Conservation (phyloP, 176 grass and related monocot genomes). For the Raddia guianensis region DNA sequence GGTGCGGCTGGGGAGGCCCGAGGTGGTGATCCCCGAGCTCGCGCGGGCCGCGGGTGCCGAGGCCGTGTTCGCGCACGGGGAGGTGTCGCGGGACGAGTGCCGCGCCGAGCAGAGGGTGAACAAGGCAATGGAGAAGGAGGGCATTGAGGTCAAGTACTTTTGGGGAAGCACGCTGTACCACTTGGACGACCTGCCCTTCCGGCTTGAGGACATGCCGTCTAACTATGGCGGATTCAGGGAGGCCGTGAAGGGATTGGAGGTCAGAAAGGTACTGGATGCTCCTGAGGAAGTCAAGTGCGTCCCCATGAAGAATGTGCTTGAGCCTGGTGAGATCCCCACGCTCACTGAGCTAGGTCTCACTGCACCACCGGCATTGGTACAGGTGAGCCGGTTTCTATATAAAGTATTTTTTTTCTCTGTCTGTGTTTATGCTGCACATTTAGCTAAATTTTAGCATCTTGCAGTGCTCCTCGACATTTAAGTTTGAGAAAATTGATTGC, state of each 20-base stretch:
- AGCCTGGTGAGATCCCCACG: slow-evolving; percentile 81
- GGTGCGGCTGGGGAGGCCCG: slow-evolving; percentile 75
- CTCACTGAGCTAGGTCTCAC: slow-evolving; percentile 75
- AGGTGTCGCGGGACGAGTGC: slow-evolving; percentile 84
- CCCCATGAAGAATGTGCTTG: slow-evolving; percentile 70
- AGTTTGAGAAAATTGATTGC: no score
- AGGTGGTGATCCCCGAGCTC: slow-evolving; percentile 82
- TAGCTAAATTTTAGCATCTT: slow-evolving; percentile 10
- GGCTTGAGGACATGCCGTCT: slow-evolving; percentile 68
- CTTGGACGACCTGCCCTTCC: slow-evolving; percentile 83
- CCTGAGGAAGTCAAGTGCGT: slow-evolving; percentile 83
- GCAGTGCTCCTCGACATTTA: not conserved
- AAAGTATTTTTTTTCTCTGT: not conserved
- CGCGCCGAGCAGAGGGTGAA: slow-evolving; percentile 68
- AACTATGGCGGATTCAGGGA: slow-evolving; percentile 80
- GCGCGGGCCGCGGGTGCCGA: slow-evolving; percentile 59
- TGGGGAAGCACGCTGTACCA: slow-evolving; percentile 95
- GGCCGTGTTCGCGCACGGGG: slow-evolving; percentile 78
- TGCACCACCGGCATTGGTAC: slow-evolving; percentile 43
- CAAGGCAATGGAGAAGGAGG: slow-evolving; percentile 83
- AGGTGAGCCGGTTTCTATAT: slow-evolving; percentile 44
- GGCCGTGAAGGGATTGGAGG: slow-evolving; percentile 61
- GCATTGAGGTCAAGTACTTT: slow-evolving; percentile 93
- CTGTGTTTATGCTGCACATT: not conserved
- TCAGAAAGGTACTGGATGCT: slow-evolving; percentile 63